These are phyloP conservation scores for Umbelopsis sp. DNA, from an alignment of 192 early-diverging fungal genomes.

Conservation along the genomic window DNA sequence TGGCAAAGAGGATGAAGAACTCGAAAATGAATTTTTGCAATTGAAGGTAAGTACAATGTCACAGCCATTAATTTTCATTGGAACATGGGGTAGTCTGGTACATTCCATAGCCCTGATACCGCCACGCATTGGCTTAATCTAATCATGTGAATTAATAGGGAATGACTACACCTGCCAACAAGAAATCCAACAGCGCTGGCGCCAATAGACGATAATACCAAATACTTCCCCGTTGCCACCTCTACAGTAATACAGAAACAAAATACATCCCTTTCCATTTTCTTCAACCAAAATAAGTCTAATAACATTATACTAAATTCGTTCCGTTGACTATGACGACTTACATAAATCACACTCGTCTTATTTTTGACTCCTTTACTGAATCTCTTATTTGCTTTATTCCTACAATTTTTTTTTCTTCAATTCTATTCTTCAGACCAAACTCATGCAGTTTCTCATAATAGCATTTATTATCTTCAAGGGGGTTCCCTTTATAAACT, in stretches of 20 bases:
- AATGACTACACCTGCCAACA: conserved; percentile 12
- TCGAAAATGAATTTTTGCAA: conserved; percentile 25
- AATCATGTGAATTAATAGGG: neutral
- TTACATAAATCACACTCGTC: neutral
- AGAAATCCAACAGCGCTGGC: conserved; percentile 12
- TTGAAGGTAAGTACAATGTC: conserved; percentile 21
- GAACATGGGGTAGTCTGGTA: too few species aligned
- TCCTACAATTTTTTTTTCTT: neutral
- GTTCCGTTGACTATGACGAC: neutral
- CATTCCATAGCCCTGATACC: too few species aligned
- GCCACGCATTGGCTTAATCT: neutral
- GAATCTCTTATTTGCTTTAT: neutral
- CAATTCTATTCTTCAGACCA: neutral
- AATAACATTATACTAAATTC: neutral
- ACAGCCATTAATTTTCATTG: neutral
- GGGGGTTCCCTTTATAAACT: neutral
- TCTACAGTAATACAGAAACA: neutral
- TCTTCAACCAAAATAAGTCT: neutral
- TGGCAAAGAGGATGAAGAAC: conserved; percentile 31
- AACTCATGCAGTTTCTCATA: neutral
- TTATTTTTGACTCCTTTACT: neutral
- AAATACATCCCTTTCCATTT: neutral
- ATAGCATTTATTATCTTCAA: neutral
- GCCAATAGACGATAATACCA: conserved; percentile 14
- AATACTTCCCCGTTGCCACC: neutral